Base-by-base conservation (phyloP, 148 eudicot species). In the Arctostaphylos glauca region DNA sequence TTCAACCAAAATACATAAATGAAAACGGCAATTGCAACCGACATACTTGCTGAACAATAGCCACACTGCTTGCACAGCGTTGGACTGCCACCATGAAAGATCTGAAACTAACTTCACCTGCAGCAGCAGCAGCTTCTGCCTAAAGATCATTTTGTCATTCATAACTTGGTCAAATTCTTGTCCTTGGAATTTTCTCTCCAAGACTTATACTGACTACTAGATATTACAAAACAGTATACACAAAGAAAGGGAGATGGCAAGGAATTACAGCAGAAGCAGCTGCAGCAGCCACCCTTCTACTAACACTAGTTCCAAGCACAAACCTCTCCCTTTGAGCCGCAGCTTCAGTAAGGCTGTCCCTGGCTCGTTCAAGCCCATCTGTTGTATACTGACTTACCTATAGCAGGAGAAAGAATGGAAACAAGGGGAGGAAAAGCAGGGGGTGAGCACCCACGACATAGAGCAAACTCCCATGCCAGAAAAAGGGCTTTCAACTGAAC, bases 41-140 rank as follows among this genome's bases (percentile, higher is more conserved):
- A 86, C 97, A 64, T 91, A 96, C 99, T 85, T 96, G 99, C 88
- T 93, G 98, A 85, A 96, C 93, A 85, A 96, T 89, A 85, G 99
- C 99, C 86, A 96, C 97, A 89, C 98, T 92, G 87, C 99, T 96
- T 77, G 97, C 97, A 83, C 98, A 93, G 48, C 94, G 99, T 84
- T 94, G 99, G 50, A 96, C 99, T 80, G 99, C 93, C 82, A 94
- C 98, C 99, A 96, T 94, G 87, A 96, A 94, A 84, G 99, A 89
- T 88, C 93, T 93, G 82, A 96, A 96, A 87, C 99, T 94, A 91
- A 96, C 94, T 91, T 96, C 98, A 79, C 99, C 97, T 78, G 98
- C 98, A 58, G 99, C 97, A 50, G 99, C 99, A 59, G 99, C 97
- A 87, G 98, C 97, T 90, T 96, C 99, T 60, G 97, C 99, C 99